These are phyloP conservation scores for Salix udensis DNA, from an alignment of 345 rosid genomes.

Conservation along the genomic window DNA sequence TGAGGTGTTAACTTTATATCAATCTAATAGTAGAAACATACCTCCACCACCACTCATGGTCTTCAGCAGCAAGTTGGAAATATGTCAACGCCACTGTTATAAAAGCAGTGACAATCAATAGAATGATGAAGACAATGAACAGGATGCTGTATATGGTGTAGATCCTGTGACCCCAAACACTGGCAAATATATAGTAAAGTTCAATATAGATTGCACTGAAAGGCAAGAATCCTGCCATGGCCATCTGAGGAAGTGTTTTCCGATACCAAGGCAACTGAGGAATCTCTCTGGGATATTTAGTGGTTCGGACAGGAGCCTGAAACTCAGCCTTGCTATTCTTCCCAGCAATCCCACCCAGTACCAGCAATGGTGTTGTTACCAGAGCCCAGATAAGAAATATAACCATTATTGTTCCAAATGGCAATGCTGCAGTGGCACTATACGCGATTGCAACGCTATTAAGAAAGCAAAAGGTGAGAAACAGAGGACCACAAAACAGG, in stretches of 20 bases:
- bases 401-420: constrained; percentile 30
- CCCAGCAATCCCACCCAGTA: constrained; percentile 31
- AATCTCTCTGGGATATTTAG: constrained; percentile 33
- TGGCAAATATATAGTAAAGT: constrained; percentile 82
- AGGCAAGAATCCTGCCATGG: constrained; percentile 42
- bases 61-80: constrained; percentile 95
- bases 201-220: constrained; percentile 85
- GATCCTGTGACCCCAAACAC: constrained; percentile 87
- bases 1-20: neutral
- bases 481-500: constrained; percentile 29
- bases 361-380: constrained; percentile 28
- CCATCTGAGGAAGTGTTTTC: constrained; percentile 31
- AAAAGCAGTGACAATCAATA: constrained; percentile 81
- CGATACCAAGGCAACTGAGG: constrained; percentile 33
- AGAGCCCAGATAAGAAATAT: constrained; percentile 30
- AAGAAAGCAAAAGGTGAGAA: constrained; percentile 29
- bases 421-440: constrained; percentile 33
- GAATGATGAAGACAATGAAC: constrained; percentile 75
- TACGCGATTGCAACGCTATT: constrained; percentile 32
- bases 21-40: constrained; percentile 4
- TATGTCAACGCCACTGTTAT: constrained; percentile 87
- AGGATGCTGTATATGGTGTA: constrained; percentile 84
- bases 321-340: constrained; percentile 34
- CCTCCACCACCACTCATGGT: constrained; percentile 97
- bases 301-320: constrained; percentile 31